A percentile compares a stretch with the other conserved stretches of the same genome.
phyloP scores from a whole-genome alignment of 2,329 filamentous ascomycete species.

The Alternaria sp. region DNA sequence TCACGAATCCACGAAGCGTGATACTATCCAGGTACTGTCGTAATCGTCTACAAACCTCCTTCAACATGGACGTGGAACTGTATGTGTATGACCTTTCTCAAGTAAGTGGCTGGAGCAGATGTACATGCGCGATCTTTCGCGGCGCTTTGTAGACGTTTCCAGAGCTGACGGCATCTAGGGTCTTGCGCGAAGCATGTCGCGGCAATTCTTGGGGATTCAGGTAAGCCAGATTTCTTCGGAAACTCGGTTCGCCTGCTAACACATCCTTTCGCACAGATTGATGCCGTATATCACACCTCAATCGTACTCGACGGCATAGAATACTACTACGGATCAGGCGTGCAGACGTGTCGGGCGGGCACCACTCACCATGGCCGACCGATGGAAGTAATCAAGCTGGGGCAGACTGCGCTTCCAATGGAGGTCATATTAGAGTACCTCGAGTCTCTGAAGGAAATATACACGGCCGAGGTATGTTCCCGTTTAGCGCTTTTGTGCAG shows the following conservation, averaged over 20 bases:
- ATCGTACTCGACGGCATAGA: constrained; percentile 84
- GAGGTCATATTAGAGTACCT: constrained; percentile 88
- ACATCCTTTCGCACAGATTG: constrained; percentile 58
- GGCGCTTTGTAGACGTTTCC: not conserved
- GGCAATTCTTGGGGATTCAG: constrained; percentile 66
- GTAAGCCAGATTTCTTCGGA: not conserved
- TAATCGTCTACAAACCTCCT: not conserved
- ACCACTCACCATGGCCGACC: constrained; percentile 86
- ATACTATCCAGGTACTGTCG: not conserved
- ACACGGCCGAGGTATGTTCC: constrained; percentile 71
- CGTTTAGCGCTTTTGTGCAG: not conserved
- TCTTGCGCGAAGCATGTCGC: constrained; percentile 62
- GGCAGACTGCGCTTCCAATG: constrained; percentile 76
- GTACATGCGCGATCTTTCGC: not conserved
- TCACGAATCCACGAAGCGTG: not conserved
- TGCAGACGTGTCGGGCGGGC: constrained; percentile 81
- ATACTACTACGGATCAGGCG: constrained; percentile 88
- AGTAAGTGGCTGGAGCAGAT: constrained; percentile 23
- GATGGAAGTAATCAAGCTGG: constrained; percentile 76
- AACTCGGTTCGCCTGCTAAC: not conserved
- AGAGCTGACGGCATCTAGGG: constrained; percentile 49
- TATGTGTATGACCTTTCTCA: constrained; percentile 61
- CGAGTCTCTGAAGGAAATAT: constrained; percentile 80
- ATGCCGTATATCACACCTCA: constrained; percentile 94
- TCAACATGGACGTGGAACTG: constrained; percentile 56